A percentile compares a stretch with the other conserved stretches of the same genome.
Conservation (phyloP, 225 moss, liverwort and hornwort species). For the Pseudoscleropodium purum region DNA sequence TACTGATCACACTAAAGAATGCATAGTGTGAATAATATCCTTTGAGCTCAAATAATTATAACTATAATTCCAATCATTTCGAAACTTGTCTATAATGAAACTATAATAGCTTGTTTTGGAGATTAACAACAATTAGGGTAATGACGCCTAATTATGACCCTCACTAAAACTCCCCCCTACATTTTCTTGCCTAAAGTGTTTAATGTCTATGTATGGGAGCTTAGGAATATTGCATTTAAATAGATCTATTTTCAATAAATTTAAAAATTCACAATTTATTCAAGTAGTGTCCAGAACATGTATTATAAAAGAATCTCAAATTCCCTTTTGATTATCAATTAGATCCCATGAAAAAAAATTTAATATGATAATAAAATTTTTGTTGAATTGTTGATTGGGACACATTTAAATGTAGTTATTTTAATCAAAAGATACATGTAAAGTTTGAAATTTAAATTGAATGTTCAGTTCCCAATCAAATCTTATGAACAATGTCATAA, state of each 20-base stretch:
- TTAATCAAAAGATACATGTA: not conserved
- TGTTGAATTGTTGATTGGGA: not conserved
- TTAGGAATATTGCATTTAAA: not conserved
- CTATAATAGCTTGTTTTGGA: no score
- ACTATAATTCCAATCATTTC: not conserved
- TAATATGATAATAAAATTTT: not conserved
- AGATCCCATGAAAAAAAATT: rapidly evolving
- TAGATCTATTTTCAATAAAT: rapidly evolving
- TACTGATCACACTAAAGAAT: no score
- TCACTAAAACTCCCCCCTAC: no score
- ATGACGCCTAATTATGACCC: not conserved
- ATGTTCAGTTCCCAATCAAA: not conserved
- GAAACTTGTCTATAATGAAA: no score
- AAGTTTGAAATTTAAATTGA: not conserved
- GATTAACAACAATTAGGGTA: not conserved
- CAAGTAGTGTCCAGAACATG: not conserved
- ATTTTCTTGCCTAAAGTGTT: not conserved
- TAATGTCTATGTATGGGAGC: rapidly evolving
- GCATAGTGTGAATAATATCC: no score
- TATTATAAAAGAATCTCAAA: not conserved
- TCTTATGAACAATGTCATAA: not conserved
- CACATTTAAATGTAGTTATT: not conserved
- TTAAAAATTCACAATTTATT: not conserved
- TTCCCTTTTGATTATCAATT: not conserved
- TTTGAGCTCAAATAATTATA: not conserved